Percentiles rank a stretch among this genome's conserved stretches.
Evolutionary conservation across 2,329 filamentous ascomycete species (phyloP).

Genomic region (Monosporascus sp.): DNA sequence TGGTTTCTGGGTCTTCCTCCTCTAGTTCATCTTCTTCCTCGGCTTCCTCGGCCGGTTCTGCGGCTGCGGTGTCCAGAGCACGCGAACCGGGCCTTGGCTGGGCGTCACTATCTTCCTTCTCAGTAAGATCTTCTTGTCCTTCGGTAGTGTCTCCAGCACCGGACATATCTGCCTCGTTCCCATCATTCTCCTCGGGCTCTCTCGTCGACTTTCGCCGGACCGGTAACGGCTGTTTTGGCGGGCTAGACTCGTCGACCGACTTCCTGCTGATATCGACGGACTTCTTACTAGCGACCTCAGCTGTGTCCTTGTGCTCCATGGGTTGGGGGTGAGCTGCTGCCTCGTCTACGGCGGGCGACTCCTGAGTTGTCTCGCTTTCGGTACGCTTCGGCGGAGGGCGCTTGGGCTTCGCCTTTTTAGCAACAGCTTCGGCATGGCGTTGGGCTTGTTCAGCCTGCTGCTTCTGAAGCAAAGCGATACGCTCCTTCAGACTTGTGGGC

Average conservation of each 20-base stretch:
- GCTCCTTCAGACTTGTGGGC: slow-evolving; percentile 87
- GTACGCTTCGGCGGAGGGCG: slow-evolving; percentile 62
- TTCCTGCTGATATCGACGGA: slow-evolving; percentile 48
- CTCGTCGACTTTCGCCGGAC: slow-evolving; percentile 50
- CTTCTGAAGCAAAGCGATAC: slow-evolving; percentile 88
- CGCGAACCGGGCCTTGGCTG: slow-evolving; percentile 37
- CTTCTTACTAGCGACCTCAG: slow-evolving; percentile 41
- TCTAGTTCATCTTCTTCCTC: slow-evolving; percentile 67
- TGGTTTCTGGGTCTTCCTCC: slow-evolving; percentile 81
- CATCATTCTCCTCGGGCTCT: slow-evolving; percentile 45
- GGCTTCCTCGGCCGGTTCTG: slow-evolving; percentile 39
- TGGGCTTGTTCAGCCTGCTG: slow-evolving; percentile 88
- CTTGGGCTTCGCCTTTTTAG: slow-evolving; percentile 87
- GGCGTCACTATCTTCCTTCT: slow-evolving; percentile 71
- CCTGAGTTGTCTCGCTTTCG: slow-evolving; percentile 39
- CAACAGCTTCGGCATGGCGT: slow-evolving; percentile 69
- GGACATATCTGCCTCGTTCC: slow-evolving; percentile 61
- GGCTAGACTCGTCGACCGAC: slow-evolving; percentile 46
- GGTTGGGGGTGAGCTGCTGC: slow-evolving; percentile 28
- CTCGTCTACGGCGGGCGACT: slow-evolving; percentile 28
- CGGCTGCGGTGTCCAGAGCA: slow-evolving; percentile 32
- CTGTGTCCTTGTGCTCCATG: slow-evolving; percentile 42
- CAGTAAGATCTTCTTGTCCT: slow-evolving; percentile 55
- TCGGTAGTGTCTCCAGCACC: slow-evolving; percentile 61
- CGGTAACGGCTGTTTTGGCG: slow-evolving; percentile 34